A percentile compares a stretch with the other conserved stretches of the same genome.
These are phyloP conservation scores for Ceratocystiopsis brevicomis DNA, from an alignment of 2,329 filamentous ascomycete genomes.

Conservation along the genomic window DNA sequence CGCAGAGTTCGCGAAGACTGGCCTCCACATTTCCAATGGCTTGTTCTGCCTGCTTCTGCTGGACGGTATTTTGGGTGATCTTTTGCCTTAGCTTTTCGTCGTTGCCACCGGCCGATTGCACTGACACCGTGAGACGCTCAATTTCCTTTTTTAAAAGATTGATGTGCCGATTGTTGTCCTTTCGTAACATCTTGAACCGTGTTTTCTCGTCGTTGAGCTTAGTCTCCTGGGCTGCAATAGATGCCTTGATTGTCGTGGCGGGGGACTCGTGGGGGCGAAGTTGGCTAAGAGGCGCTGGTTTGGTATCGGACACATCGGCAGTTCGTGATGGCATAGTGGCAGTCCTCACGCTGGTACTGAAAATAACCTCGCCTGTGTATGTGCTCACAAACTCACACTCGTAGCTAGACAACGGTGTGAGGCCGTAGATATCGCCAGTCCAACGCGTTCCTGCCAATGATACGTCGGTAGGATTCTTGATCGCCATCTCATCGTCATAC, in stretches of 20 bases:
- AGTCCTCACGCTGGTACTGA: constrained; percentile 54
- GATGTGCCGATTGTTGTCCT: constrained; percentile 54
- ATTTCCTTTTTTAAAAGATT: constrained; percentile 55
- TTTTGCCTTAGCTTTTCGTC: constrained; percentile 63
- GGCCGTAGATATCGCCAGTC: constrained; percentile 51
- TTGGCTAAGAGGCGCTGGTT: constrained; percentile 19
- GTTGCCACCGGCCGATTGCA: constrained; percentile 49
- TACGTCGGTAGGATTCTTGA: neutral
- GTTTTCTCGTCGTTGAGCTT: constrained; percentile 52
- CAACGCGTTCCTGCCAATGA: constrained; percentile 30
- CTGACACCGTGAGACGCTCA: constrained; percentile 45
- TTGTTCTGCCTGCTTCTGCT: constrained; percentile 41
- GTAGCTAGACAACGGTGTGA: constrained; percentile 57
- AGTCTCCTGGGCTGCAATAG: constrained; percentile 51
- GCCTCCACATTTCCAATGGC: constrained; percentile 21
- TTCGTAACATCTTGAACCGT: constrained; percentile 50
- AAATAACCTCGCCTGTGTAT: constrained; percentile 44
- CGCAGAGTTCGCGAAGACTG: constrained; percentile 47
- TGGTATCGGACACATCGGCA: constrained; percentile 18
- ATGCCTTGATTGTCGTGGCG: constrained; percentile 56
- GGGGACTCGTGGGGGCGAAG: constrained; percentile 56
- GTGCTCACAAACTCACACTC: constrained; percentile 60
- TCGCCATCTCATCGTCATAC: constrained; percentile 4
- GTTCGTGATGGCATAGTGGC: constrained; percentile 27
- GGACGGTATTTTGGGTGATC: constrained; percentile 54